Base-by-base conservation (phyloP, 768 basidiomycete genomes). In the Lactarius hatsudake region DNA sequence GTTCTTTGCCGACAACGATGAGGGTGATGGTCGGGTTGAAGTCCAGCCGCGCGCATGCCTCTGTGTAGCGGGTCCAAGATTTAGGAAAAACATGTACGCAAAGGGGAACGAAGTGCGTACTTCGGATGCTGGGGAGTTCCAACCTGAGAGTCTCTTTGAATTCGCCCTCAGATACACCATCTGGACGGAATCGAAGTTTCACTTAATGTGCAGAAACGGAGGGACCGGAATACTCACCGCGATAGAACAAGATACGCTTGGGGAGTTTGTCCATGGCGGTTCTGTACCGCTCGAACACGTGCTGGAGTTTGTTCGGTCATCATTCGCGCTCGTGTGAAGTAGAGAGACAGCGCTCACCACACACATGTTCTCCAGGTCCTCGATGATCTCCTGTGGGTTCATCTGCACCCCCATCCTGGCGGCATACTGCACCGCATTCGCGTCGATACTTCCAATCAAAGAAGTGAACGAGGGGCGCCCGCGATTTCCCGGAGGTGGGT, bases 381-480 rank as follows among this genome's bases (percentile, higher is more conserved):
- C 84, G 34, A 94, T 93, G 73, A 93, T 87, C 72, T 94, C 92
- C 68, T 83, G 83, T 0, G 87, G 80, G 12, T 87, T 86, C 0
- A 65, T 79, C 75, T 93, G 91, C 2, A 89, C 88, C 20, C 84
- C 81, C 53, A 81, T 85, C 56, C 81, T 86, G 36, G 80, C 79
- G n/a, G 80, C 62, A 66, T 92, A 94, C 74, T 91, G 91, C 1
- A 87, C 87, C 0, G 82, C 85, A 62, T 86, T 84, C 0, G 84
- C 84, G 72, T 94, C 92, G 38, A 93, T 85, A 68, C 88, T 93
- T 32, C 83, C 90, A 12, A 93, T 90, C 17, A 94, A 77, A 13
- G 90, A 81, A 0, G 93, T 89, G 74, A 89, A 93, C 0, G 92
- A 93, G 1, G 92, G 92, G 4, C 86, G 84, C 10, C 86, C 89